phyloP scores from a whole-genome alignment of 208 protist genomes.

The Trypanosoma melophagium region DNA sequence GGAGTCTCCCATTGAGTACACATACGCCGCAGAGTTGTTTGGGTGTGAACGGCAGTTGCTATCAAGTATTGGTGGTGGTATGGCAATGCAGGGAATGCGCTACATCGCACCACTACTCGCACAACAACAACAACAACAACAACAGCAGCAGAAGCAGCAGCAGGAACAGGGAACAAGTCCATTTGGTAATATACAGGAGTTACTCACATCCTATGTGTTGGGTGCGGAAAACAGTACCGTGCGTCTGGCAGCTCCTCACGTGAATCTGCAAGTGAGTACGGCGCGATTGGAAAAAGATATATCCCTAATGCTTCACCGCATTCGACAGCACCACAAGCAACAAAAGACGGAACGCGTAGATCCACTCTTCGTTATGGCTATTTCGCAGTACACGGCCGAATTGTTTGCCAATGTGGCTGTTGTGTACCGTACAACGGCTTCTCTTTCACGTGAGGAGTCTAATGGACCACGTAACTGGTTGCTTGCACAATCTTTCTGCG shows the following conservation, averaged over 20 bases:
- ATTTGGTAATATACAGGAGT: not conserved
- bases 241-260: constrained; percentile 53
- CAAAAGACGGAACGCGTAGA: constrained; percentile 10
- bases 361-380: constrained; percentile 37
- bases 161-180: not conserved
- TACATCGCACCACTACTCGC: constrained; percentile 48
- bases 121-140: not conserved
- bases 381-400: constrained; percentile 65
- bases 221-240: constrained; percentile 22
- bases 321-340: constrained; percentile 30
- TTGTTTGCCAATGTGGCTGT: constrained; percentile 71
- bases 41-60: constrained; percentile 48
- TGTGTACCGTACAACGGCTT: constrained; percentile 66
- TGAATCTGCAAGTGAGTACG: constrained; percentile 57
- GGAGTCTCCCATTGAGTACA: constrained; percentile 58
- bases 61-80: constrained; percentile 31
- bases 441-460: constrained; percentile 54
- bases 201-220: constrained; percentile 27
- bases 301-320: constrained; percentile 34
- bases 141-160: not conserved
- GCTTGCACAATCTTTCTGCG: constrained; percentile 65
- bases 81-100: constrained; percentile 43
- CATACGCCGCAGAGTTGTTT: constrained; percentile 52
- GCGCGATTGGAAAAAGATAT: constrained; percentile 54
- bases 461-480: constrained; percentile 71